Percentiles rank a stretch among this genome's conserved stretches.
phyloP scores from a whole-genome alignment of 2,329 filamentous ascomycete genomes.

The Aspergillus versicolor region DNA sequence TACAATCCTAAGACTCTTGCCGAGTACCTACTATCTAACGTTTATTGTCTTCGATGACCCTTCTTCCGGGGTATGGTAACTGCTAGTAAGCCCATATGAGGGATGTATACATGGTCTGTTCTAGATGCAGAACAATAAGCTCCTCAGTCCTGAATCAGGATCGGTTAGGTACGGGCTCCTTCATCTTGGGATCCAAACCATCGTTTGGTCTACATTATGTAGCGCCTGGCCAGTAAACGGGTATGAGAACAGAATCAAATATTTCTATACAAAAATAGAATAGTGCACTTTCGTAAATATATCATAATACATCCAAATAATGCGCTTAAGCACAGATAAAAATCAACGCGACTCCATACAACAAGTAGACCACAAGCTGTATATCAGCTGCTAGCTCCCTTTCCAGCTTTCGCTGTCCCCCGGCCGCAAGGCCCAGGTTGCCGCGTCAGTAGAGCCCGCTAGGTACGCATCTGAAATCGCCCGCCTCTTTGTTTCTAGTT shows the following conservation, averaged over 20 bases:
- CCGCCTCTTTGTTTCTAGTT: not conserved
- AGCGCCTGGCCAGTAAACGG: not conserved
- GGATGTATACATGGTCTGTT: not conserved
- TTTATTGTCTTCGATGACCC: not conserved
- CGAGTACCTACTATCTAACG: not conserved
- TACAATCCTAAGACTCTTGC: not conserved
- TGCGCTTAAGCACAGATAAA: not conserved
- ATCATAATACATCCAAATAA: constrained; percentile 7
- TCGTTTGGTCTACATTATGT: not conserved
- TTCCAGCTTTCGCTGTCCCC: not conserved
- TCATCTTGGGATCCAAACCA: not conserved
- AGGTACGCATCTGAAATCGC: not conserved
- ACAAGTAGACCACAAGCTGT: not conserved
- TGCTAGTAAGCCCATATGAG: too few species aligned
- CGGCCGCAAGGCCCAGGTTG: not conserved
- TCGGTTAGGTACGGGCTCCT: not conserved
- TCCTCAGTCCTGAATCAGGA: not conserved
- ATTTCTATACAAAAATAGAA: constrained; percentile 3
- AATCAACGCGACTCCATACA: not conserved
- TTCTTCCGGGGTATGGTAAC: not conserved
- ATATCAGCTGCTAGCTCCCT: too few species aligned
- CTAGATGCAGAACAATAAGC: not conserved
- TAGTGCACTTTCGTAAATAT: constrained; percentile 4
- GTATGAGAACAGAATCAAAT: not conserved
- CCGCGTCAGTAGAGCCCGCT: not conserved